These are phyloP conservation scores for Williopsis jadinii DNA, from an alignment of 1,139 yeast genomes.

Conservation along the genomic window DNA sequence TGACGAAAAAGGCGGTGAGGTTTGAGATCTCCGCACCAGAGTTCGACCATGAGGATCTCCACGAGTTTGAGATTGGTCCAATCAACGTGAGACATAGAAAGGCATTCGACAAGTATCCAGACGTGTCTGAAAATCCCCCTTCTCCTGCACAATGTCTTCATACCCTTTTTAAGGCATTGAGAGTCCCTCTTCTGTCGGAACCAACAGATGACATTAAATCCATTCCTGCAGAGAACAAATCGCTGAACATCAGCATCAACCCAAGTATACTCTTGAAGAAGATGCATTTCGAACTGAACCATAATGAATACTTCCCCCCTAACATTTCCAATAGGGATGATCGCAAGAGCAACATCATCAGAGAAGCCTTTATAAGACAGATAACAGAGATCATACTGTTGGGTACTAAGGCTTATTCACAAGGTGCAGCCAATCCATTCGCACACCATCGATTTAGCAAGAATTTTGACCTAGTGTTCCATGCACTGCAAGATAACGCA, in stretches of 20 bases:
- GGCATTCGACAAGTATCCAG: conserved; percentile 22
- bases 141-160: conserved; percentile 46
- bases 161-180: conserved; percentile 51
- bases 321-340: conserved; percentile 33
- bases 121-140: conserved; percentile 26
- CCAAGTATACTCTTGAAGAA: conserved; percentile 42
- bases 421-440: conserved; percentile 23
- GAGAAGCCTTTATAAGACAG: conserved; percentile 45
- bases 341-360: conserved; percentile 22
- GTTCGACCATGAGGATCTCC: conserved; percentile 29
- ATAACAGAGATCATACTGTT: conserved; percentile 40
- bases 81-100: conserved; percentile 31
- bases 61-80: conserved; percentile 30
- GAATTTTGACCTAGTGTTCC: conserved; percentile 29
- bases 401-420: conserved; percentile 31
- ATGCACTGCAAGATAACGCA: conserved; percentile 36
- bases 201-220: conserved; percentile 42
- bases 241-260: conserved; percentile 49
- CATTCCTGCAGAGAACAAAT: conserved; percentile 41
- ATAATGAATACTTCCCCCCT: conserved; percentile 49
- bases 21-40: conserved; percentile 37
- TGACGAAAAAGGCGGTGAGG: conserved; percentile 34
- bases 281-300: conserved; percentile 37
- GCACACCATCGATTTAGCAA: conserved; percentile 34
- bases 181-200: conserved; percentile 48